Evolutionary conservation across 2,329 filamentous ascomycete genomes (phyloP), one percentile per base, ranked within the genome.

Genomic region (Diaporthe helianthi): DNA sequence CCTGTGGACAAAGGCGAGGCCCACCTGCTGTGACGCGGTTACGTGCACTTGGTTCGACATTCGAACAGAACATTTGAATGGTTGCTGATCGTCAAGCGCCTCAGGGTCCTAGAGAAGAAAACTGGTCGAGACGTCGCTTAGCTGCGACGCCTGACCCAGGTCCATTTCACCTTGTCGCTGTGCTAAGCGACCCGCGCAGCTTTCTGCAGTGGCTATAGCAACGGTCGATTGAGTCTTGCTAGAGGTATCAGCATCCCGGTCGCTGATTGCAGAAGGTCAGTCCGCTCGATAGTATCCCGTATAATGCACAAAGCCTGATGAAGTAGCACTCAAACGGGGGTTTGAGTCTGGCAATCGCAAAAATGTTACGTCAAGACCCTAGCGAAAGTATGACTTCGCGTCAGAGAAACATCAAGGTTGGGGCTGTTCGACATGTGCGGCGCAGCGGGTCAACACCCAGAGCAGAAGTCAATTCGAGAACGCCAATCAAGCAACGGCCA

Each of bases 351-450:
- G 38, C 55, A 47, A 12, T 17, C 3, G 36, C 12, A 63, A 19
- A 49, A 26, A 36, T 12, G 29, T 36, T 8, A 8, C 26, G 58
- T 41, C 44, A 49, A 36, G 19, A 36, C 26, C 19, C 41, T 29
- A 49, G 41, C 26, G n/a, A 63, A 13, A 24, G 41, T 24, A 24
- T 36, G 58, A 49, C 19, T 36, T 2, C 6, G 24, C 49, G 44
- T 63, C 58, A 63, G 26, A 63, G 58, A 31, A 24, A 63, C 8
- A 36, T 49, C 58, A 49, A 47, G 44, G 26, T 49, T 26, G 19
- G 29, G 58, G n/a, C 26, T 49, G 58, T 63, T 63, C 4, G 58
- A 63, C 36, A 26, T 63, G 58, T 63, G 58, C 58, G 58, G 58
- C 58, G n/a, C 58, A 36, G 29, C 29, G 58, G 58, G 58, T 49